phyloP scores from a whole-genome alignment of 345 rosid species.

The Hirschfeldia incana region DNA sequence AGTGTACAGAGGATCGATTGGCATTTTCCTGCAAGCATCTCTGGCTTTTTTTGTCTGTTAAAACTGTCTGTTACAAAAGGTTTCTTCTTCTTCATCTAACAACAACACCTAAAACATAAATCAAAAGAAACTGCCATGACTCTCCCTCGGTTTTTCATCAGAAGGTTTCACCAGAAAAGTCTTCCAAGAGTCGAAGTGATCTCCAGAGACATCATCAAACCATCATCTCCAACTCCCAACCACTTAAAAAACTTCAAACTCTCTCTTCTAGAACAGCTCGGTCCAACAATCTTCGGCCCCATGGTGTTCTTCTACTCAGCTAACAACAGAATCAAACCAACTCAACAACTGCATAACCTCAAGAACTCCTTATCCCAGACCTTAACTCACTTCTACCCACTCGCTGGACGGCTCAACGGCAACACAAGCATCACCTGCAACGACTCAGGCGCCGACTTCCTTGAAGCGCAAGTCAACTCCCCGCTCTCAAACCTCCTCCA shows the following conservation, averaged over 20 bases:
- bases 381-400: constrained; percentile 52
- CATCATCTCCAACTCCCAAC: constrained; percentile 47
- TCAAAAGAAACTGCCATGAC: constrained; percentile 11
- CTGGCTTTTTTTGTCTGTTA: constrained; percentile 12
- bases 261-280: constrained; percentile 49
- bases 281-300: constrained; percentile 38
- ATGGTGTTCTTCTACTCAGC: constrained; percentile 41
- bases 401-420: constrained; percentile 38
- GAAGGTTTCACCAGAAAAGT: constrained; percentile 30
- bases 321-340: constrained; percentile 1
- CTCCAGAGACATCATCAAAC: constrained; percentile 46
- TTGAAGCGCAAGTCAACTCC: constrained; percentile 39
- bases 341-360: constrained; percentile 26
- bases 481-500: constrained; percentile 34
- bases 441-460: constrained; percentile 39
- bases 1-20: not conserved
- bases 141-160: constrained; percentile 10
- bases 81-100: constrained; percentile 8
- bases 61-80: constrained; percentile 5
- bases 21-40: constrained; percentile 32
- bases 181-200: constrained; percentile 24
- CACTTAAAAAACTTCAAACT: constrained; percentile 31
- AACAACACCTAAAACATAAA: not conserved
- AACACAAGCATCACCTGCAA: constrained; percentile 36
- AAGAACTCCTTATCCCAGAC: constrained; percentile 48